phyloP scores from a whole-genome alignment of 2,329 filamentous ascomycete genomes.

The Fusarium napiforme region DNA sequence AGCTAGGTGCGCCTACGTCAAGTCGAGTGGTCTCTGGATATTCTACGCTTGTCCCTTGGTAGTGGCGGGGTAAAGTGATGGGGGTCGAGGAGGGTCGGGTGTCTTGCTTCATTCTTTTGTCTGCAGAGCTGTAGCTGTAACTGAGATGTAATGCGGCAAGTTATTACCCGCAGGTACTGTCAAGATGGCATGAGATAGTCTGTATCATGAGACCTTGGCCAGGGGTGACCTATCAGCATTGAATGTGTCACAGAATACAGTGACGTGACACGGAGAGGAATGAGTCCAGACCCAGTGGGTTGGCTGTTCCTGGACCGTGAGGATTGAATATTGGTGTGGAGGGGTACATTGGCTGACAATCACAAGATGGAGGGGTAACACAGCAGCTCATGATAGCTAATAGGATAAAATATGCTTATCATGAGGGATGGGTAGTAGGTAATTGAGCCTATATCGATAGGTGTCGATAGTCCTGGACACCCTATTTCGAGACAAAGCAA shows the following conservation, averaged over 20 bases:
- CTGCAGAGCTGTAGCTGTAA: neutral
- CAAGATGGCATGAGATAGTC: conserved; percentile 3
- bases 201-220: conserved; percentile 15
- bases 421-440: neutral
- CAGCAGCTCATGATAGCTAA: conserved; percentile 17
- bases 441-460: neutral
- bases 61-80: conserved; percentile 38
- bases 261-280: conserved; percentile 12
- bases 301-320: conserved; percentile 13
- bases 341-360: conserved; percentile 13
- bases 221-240: conserved; percentile 29
- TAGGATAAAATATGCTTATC: neutral
- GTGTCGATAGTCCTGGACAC: neutral
- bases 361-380: conserved; percentile 29
- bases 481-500: neutral
- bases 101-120: neutral
- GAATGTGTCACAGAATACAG: conserved; percentile 24
- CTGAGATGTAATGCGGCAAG: neutral
- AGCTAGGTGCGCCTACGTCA: neutral
- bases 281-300: conserved; percentile 8
- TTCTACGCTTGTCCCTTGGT: conserved; percentile 20
- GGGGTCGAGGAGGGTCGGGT: neutral
- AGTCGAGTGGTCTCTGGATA: neutral
- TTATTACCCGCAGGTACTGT: neutral
- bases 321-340: conserved; percentile 23